phyloP scores from a whole-genome alignment of 495 filamentous ascomycete species.

The Pseudomonodictys pantanalensis region DNA sequence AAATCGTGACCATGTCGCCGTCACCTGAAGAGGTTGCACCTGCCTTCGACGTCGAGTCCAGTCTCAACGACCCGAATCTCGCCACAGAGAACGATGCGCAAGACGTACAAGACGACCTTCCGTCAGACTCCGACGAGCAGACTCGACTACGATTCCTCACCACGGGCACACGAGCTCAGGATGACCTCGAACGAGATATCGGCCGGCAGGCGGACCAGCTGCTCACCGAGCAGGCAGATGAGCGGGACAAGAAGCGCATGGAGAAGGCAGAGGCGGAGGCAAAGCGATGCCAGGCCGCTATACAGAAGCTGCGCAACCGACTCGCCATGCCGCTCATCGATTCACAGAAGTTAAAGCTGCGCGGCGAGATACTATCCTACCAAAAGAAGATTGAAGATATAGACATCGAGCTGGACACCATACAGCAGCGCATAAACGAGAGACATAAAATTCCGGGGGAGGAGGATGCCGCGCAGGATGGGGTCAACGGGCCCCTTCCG shows the following conservation, averaged over 20 bases:
- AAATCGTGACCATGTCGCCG: too few relatives aligned
- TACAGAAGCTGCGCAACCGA: conserved; percentile 51
- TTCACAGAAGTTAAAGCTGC: conserved; percentile 48
- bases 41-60: too few relatives aligned
- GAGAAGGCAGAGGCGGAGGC: conserved; percentile 66
- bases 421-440: conserved; percentile 72
- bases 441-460: conserved; percentile 54
- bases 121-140: conserved; percentile 50
- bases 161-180: conserved; percentile 74
- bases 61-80: not conserved
- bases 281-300: conserved; percentile 47
- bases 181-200: conserved; percentile 59
- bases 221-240: conserved; percentile 78
- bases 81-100: not conserved
- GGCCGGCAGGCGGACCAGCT: conserved; percentile 67
- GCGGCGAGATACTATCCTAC: conserved; percentile 62
- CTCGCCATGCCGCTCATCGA: conserved; percentile 49
- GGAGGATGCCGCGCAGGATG: conserved; percentile 45
- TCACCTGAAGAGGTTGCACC: too few relatives aligned
- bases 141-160: conserved; percentile 65
- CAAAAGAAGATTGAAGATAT: conserved; percentile 59
- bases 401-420: conserved; percentile 69
- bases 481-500: conserved; percentile 58
- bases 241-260: conserved; percentile 80
- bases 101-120: not conserved